Base-by-base conservation (phyloP, 306 rosid species). In the Cucurbita pepo region DNA sequence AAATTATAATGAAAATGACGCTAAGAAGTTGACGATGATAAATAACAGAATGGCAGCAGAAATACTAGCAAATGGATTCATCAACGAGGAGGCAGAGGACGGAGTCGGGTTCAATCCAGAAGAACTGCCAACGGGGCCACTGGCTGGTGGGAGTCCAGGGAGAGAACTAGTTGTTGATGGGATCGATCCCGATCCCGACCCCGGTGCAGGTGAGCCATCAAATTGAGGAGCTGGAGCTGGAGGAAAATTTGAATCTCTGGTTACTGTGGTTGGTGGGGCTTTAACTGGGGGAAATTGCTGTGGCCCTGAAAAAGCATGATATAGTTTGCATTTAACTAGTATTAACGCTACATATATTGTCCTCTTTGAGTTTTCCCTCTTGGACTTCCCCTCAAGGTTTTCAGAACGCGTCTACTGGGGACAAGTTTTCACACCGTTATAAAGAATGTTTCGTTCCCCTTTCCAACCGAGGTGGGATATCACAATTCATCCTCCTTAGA, bases 221-320 rank as follows among this genome's bases (percentile, higher is more conserved):
- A 81, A 86, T 81, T 71, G 77, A 52, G 98, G 96, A 19, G 96
- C 53, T 18, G 97, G 96, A 12, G 96, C 73, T 0, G 97, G 97
- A 14, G 89, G 90, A 81, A 79, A 88, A 3, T 75, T 43, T 0
- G 90, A 38, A 45, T 89, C 93, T 56, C 56, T 79, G 30, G 57
- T 51, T 59, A 88, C 89, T 4, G 95, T 40, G 14, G 95, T 76
- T 34, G 97, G 99, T 10, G 99, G 99, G 22, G 86, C 99, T 52
- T 81, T 56, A 9, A 91, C 90, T 3, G 92, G 88, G 18, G 97
- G 99, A 63, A 91, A 87, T 85, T 81, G 80, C 66, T 81, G 97
- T 0, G 82, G 72, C 61, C 91, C 99, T 94, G 99, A 51, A 37
- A 25, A 25, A 55, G n/a, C 14, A 56, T 56, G 3, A 22, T 6